phyloP scores from a whole-genome alignment of 768 basidiomycete species.

The Tylopilus subfusipes region DNA sequence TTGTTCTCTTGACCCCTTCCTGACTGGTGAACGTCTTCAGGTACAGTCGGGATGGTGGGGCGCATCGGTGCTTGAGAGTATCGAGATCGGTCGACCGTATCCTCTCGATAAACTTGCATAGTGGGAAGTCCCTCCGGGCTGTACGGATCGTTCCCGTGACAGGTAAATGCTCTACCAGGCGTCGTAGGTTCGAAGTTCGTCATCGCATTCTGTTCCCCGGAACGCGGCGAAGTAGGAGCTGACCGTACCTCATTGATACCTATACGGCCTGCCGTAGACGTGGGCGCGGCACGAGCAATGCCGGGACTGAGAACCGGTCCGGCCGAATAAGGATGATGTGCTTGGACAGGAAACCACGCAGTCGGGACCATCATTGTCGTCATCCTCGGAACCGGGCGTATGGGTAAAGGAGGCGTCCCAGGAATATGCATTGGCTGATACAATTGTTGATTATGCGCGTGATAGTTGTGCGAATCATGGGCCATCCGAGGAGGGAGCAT shows the following conservation, averaged over 20 bases:
- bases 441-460: conserved; percentile 31
- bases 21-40: conserved; percentile 13
- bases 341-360: conserved; percentile 17
- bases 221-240: conserved; percentile 41
- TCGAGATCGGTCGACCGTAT: conserved; percentile 14
- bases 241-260: conserved; percentile 21
- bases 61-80: conserved; percentile 14
- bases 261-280: conserved; percentile 5
- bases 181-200: conserved; percentile 33
- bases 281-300: conserved; percentile 14
- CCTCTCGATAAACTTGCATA: conserved; percentile 23
- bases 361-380: conserved; percentile 6
- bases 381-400: conserved; percentile 1
- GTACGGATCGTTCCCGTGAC: conserved; percentile 18
- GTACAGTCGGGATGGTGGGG: conserved; percentile 6
- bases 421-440: conserved; percentile 31
- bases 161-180: conserved; percentile 39
- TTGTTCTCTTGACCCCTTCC: conserved; percentile 32
- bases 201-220: conserved; percentile 40
- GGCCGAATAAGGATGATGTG: conserved; percentile 7
- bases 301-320: conserved; percentile 14
- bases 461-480: conserved; percentile 32
- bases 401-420: conserved; percentile 15
- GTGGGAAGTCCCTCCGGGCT: conserved; percentile 8
- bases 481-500: conserved; percentile 21